A percentile compares a stretch with the other conserved stretches of the same genome.
phyloP scores from a whole-genome alignment of 2,329 filamentous ascomycete species.

The Paecilomyces sp. region DNA sequence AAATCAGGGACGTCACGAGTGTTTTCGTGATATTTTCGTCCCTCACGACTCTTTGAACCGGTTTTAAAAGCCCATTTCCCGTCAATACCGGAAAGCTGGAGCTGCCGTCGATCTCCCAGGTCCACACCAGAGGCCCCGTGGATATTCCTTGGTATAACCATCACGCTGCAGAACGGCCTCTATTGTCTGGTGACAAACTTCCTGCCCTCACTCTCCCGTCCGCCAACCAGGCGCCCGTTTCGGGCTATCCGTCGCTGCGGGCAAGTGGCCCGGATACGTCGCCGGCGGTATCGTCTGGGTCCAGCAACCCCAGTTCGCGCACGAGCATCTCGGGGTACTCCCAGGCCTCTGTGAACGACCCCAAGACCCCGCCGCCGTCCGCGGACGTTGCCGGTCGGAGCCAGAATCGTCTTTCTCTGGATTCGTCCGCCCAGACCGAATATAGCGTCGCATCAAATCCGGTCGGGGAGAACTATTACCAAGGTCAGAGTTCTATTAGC shows the following conservation, averaged over 20 bases:
- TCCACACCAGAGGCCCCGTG: conserved; percentile 69
- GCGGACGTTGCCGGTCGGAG: conserved; percentile 46
- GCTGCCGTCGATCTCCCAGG: conserved; percentile 78
- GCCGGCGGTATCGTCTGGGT: conserved; percentile 40
- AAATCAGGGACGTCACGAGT: not conserved
- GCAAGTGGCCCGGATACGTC: conserved; percentile 62
- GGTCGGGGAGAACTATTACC: conserved; percentile 36
- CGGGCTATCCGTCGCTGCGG: conserved; percentile 67
- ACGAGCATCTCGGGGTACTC: conserved; percentile 51
- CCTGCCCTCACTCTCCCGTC: conserved; percentile 64
- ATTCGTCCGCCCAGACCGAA: conserved; percentile 26
- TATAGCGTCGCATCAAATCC: conserved; percentile 26
- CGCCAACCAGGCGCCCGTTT: conserved; percentile 56
- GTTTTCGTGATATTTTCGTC: conserved; percentile 1
- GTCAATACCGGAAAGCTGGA: conserved; percentile 81
- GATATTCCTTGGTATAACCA: conserved; percentile 65
- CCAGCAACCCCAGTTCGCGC: conserved; percentile 47
- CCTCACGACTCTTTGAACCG: conserved; percentile 7
- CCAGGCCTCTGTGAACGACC: conserved; percentile 35
- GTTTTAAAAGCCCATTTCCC: conserved; percentile 19
- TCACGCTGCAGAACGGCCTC: conserved; percentile 56
- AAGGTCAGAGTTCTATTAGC: conserved; percentile 28
- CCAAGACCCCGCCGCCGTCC: conserved; percentile 68
- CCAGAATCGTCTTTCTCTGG: conserved; percentile 25
- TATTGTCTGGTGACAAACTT: conserved; percentile 66